These are phyloP conservation scores for Colletotrichum salicis DNA, from an alignment of 2,329 filamentous ascomycete genomes.

Conservation along the genomic window DNA sequence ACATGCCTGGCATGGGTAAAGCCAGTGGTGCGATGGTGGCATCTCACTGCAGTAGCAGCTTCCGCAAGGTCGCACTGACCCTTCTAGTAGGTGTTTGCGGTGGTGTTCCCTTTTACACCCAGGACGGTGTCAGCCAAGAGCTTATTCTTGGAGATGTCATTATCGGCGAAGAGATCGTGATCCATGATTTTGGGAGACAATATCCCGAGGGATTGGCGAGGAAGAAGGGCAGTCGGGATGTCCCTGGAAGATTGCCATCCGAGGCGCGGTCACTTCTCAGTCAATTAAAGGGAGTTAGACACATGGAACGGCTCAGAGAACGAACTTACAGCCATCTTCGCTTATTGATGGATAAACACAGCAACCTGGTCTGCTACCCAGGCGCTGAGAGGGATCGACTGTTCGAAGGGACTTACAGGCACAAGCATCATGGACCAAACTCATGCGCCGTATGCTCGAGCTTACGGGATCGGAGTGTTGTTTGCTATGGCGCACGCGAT, in stretches of 20 bases:
- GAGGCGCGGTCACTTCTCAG: conserved; percentile 43
- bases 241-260: conserved; percentile 40
- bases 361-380: conserved; percentile 40
- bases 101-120: conserved; percentile 42
- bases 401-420: conserved; percentile 44
- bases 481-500: conserved; percentile 37
- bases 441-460: not conserved
- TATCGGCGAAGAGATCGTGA: conserved; percentile 43
- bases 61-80: conserved; percentile 44
- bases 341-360: not conserved
- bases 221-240: conserved; percentile 42
- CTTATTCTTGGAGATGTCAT: conserved; percentile 48
- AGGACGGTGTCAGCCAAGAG: not conserved
- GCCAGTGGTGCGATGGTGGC: conserved; percentile 40
- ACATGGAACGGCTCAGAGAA: conserved; percentile 29
- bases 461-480: not conserved
- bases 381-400: conserved; percentile 43
- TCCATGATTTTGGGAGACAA: conserved; percentile 42
- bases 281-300: conserved; percentile 11
- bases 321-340: not conserved
- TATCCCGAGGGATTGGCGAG: conserved; percentile 40
- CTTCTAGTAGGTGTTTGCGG: conserved; percentile 55
- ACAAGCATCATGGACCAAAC: conserved; percentile 42
- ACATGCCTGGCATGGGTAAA: conserved; percentile 44
- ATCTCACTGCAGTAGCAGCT: conserved; percentile 46